Base-by-base conservation (phyloP, 139 green algal species). In the Astrephomene gubernaculifera region DNA sequence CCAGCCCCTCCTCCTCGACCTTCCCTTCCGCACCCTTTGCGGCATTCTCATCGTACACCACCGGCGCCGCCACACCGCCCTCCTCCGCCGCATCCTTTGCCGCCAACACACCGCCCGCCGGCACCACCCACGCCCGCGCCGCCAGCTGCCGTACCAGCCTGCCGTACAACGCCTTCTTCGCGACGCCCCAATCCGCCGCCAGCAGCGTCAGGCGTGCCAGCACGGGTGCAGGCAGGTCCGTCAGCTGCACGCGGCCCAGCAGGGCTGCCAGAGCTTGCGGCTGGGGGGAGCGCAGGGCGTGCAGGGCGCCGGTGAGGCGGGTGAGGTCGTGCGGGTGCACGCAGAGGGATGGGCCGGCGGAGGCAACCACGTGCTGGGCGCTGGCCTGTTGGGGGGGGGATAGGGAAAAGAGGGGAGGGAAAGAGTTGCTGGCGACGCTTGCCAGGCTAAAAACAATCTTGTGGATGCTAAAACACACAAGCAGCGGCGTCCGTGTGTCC, bases 161-260 rank as follows among this genome's bases (percentile, higher is more conserved):
- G 39, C n/a, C 76, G 61, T 63, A 72, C 60, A 72, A 19, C 7
- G 12, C 65, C 19, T 33, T 33, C 3, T 35, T 45, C 35, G 35
- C 29, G n/a, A 83, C 60, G 76, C 76, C 39, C 76, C 60, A 83
- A n/a, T 63, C 60, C 39, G 60, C 29, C 41, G 76, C 60, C 12
- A 73, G 39, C 9, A n/a, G 14, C 22, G 76, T 33, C 38, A 83
- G 60, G 27, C 60, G 76, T 41, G 41, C 39, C 39, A 83, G 57
- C 31, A 54, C 39, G 2, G 76, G 76, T n/a, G 76, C 60, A 8
- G 76, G 76, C 41, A 83, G 39, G 76, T 7, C 41, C 22, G 60
- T 35, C 2, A 83, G 76, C 8, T 52, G 76, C 22, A 60, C 29
- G 38, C 4, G 10, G 60, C 2, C 2, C 5, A 73, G 60, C 60